These are phyloP conservation scores for Tricholoma hemisulphureum DNA, from an alignment of 768 basidiomycete genomes.

Conservation along the genomic window DNA sequence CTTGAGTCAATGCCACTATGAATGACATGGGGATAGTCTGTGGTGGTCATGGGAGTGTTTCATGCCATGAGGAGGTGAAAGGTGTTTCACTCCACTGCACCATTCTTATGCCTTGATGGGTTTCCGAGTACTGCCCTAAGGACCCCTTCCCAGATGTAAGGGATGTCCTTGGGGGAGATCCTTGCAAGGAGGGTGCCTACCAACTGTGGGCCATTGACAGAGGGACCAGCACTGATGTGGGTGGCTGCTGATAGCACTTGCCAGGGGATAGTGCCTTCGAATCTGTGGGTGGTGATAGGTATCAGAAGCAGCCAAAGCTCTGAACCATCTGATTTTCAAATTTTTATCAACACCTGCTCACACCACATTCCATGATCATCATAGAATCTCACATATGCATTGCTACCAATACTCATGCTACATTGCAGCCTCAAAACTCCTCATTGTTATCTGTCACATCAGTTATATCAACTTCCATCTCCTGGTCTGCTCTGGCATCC, in stretches of 20 bases:
- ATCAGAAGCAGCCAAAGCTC: too few relatives aligned
- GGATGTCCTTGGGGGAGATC: neutral
- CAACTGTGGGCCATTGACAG: neutral
- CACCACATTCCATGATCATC: too few relatives aligned
- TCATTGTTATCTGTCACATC: too few relatives aligned
- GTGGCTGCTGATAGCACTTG: neutral
- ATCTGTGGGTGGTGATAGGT: neutral
- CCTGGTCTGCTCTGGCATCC: too few relatives aligned
- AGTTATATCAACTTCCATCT: too few relatives aligned
- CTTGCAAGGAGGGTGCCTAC: neutral
- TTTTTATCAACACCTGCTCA: too few relatives aligned
- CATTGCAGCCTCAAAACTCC: too few relatives aligned
- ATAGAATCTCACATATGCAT: too few relatives aligned
- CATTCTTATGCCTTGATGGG: neutral
- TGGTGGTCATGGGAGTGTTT: neutral
- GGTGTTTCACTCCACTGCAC: neutral
- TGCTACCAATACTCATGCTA: too few relatives aligned
- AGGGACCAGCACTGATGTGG: neutral
- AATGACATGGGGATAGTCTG: neutral
- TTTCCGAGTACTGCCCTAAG: neutral
- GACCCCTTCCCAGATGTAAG: neutral
- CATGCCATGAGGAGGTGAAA: neutral
- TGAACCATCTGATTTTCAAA: too few relatives aligned
- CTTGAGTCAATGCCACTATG: neutral
- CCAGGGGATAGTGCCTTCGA: conserved; percentile 2